Base-by-base conservation (phyloP, 345 rosid genomes). In the Sonneratia alba region DNA sequence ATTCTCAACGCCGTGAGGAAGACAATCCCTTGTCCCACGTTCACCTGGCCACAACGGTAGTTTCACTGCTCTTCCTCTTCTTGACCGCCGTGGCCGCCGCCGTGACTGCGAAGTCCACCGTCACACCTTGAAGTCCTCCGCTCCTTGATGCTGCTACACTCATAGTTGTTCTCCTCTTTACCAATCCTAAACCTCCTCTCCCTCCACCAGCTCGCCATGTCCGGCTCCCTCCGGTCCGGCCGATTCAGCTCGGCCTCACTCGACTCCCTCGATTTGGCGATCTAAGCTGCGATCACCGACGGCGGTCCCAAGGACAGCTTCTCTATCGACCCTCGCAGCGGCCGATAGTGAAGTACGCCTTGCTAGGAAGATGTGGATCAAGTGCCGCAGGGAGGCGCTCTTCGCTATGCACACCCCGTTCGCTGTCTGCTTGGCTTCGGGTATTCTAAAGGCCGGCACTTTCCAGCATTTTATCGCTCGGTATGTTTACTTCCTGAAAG, bases 401-500 rank as follows among this genome's bases (percentile, higher is more conserved):
- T 84, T 90, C 74, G 84, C 98, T 22, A 77, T 85, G 77, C 90
- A 89, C 80, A 83, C 86, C 45, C 97, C 99, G 43, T 92, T 92
- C 67, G 76, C 87, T 14, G 78, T 92, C 74, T 81, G 72, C 78
- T 83, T 95, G 75, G 99, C 97, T 45, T 83, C 98, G 73, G 99
- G 98, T 3, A 77, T 79, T 73, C 98, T 95, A 69, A 74, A 85
- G 81, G 75, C 84, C 74, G 90, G 88, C 2, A 21, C 84, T 15
- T 95, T 92, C 78, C 80, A 88, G 70, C 86, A 86, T 71, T 95
- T 85, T 77, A 83, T 92, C 69, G 83, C 96, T 1, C 99, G 92
- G 73, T 97, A 92, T 77, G 85, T 76, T 74, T 83, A 89, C 78
- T 95, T 90, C 82, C 97, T 95, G 38, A 92, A 89, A 76, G 88